Percentiles rank a stretch among this genome's conserved stretches.
Evolutionary conservation across 2,329 filamentous ascomycete species (phyloP).

Genomic region (Pyricularia grisea): DNA sequence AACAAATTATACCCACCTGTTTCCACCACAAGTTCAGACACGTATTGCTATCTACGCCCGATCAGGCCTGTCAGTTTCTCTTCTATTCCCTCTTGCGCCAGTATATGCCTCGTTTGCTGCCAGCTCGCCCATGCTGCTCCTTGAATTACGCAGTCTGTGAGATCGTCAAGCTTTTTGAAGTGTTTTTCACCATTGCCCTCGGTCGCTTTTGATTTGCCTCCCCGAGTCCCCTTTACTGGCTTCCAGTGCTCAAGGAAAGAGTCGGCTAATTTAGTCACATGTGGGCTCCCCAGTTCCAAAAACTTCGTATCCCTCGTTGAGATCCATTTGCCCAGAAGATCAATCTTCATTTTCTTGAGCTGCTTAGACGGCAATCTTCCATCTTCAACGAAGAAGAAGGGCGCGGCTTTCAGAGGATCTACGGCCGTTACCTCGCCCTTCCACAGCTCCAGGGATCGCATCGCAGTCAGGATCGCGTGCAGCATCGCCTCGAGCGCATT

Average conservation of each 20-base stretch:
- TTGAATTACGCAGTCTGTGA: slow-evolving; percentile 72
- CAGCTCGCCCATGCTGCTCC: slow-evolving; percentile 69
- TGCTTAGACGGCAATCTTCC: slow-evolving; percentile 8
- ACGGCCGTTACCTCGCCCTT: slow-evolving; percentile 37
- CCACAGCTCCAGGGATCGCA: slow-evolving; percentile 35
- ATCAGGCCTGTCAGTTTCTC: not conserved
- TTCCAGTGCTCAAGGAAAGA: slow-evolving; percentile 9
- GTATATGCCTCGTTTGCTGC: slow-evolving; percentile 47
- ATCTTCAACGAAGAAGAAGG: slow-evolving; percentile 3
- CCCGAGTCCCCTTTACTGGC: slow-evolving; percentile 6
- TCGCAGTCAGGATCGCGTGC: slow-evolving; percentile 55
- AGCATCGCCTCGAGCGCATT: slow-evolving; percentile 78
- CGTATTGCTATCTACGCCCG: not conserved
- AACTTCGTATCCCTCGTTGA: not conserved
- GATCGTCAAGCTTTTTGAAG: slow-evolving; percentile 63
- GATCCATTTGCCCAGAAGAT: slow-evolving; percentile 9
- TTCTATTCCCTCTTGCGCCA: slow-evolving; percentile 17
- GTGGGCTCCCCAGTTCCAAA: not conserved
- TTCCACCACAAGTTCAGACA: not conserved
- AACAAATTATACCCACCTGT: not conserved
- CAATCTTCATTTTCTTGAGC: slow-evolving; percentile 15
- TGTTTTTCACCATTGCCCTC: not conserved
- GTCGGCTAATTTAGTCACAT: slow-evolving; percentile 6
- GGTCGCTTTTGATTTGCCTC: not conserved
- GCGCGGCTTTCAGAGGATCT: slow-evolving; percentile 25